Evolutionary conservation across 2,329 filamentous ascomycete genomes (phyloP), one percentile per base, ranked within the genome.

Genomic region (Chrysoporthe deuterocubensis): DNA sequence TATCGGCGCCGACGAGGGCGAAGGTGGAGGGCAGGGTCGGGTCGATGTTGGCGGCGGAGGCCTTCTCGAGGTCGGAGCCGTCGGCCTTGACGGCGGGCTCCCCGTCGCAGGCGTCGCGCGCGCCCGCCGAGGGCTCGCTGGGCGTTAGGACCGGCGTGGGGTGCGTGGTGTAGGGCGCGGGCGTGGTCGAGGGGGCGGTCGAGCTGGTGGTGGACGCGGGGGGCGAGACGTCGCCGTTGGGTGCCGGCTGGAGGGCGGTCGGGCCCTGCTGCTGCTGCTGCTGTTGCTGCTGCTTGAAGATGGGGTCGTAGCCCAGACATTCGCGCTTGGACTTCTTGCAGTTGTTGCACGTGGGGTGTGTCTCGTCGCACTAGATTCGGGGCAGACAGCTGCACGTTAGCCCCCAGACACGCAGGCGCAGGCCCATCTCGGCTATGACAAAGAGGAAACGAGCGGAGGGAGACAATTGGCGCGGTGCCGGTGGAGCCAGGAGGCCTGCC

Each of bases 301-400:
- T 92, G 48, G 92, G 92, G 75, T 96, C 92, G 86, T 96, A 96
- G 66, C 92, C 92, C 61, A 94, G 78, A 76, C 92, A 96, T 75
- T 95, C 92, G 75, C 92, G 92, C 81, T 95, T 96, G 73, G 91
- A 94, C 79, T 96, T 96, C 76, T 91, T 90, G 81, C 92, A 96
- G 77, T 96, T 93, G 81, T 93, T 90, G 84, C 96, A 99, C 69
- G 91, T 90, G 32, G 96, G 96, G 79, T 97, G 94, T 70, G 89
- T 90, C 84, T 99, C 96, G 87, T 98, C 96, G 82, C 96, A 99
- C 96, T 97, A 60, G 32, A 46, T 7, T 11, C 14, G 44, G 44
- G 18, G 52, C 48, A 50, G 32, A 60, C 56, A 59, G 26, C 18
- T 61, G 57, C 54, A 63, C 46, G 32, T 61, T 34, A 67, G 60